These are phyloP conservation scores for Coniophora puteana DNA, from an alignment of 1,284 basidiomycete genomes.

Conservation along the genomic window DNA sequence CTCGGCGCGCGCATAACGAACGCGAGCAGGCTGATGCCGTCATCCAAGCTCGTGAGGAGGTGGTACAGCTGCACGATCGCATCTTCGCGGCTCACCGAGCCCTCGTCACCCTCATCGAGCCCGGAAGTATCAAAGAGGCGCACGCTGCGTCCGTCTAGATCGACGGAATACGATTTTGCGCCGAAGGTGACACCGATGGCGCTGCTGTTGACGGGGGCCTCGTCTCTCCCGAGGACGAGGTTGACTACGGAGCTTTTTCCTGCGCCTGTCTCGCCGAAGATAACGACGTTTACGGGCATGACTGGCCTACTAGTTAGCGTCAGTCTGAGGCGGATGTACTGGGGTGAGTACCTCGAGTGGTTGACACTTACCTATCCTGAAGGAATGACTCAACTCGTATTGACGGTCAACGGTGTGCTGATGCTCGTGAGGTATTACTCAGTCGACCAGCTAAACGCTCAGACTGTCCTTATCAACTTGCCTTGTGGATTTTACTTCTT, in stretches of 20 bases:
- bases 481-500: no score
- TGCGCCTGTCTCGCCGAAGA: constrained; percentile 8
- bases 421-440: no score
- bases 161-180: background rate
- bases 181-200: constrained; percentile 6
- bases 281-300: constrained; percentile 4
- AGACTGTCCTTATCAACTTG: no score
- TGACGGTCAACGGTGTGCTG: no score
- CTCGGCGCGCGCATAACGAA: constrained; percentile 10
- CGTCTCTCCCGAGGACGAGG: constrained; percentile 1
- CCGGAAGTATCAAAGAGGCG: constrained; percentile 34
- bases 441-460: no score
- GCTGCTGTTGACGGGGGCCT: constrained; percentile 1
- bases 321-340: no score
- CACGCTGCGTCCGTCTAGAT: constrained; percentile 5
- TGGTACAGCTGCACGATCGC: constrained; percentile 28
- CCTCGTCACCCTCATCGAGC: constrained; percentile 29
- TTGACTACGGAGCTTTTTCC: constrained; percentile 8
- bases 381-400: no score
- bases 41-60: constrained; percentile 27
- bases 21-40: constrained; percentile 9
- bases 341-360: no score
- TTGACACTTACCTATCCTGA: no score
- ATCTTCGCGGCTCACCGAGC: constrained; percentile 18
- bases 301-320: no score